Percentiles rank a stretch among this genome's conserved stretches.
These are phyloP conservation scores for Lactarius akahatsu DNA, from an alignment of 768 basidiomycete species.

Conservation along the genomic window DNA sequence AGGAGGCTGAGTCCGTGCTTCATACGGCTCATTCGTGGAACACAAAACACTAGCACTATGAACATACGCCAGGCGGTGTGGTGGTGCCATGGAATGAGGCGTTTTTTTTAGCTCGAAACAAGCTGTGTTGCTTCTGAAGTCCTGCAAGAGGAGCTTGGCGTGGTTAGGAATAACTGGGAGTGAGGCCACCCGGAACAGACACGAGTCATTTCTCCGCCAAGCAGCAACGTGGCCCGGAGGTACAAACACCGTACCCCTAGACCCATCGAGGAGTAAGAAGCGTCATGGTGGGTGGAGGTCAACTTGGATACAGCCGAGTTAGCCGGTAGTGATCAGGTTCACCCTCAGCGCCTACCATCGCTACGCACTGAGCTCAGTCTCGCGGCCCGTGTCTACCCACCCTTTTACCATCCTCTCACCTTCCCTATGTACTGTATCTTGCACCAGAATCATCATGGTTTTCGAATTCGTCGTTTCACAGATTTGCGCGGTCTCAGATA, in stretches of 20 bases:
- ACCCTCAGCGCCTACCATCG: not conserved
- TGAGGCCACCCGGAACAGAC: not conserved
- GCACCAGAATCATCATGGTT: not conserved
- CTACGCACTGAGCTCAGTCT: not conserved
- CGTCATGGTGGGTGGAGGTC: not conserved
- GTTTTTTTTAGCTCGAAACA: not conserved
- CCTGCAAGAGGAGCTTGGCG: not conserved
- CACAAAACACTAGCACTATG: not conserved
- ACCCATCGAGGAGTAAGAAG: not conserved
- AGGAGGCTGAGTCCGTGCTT: not conserved
- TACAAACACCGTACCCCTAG: not conserved
- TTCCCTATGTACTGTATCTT: not conserved
- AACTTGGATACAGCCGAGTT: conserved; percentile 1
- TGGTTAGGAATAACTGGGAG: not conserved
- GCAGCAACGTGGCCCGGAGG: not conserved
- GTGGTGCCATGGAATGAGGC: not conserved
- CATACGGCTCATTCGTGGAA: not conserved
- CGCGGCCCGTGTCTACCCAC: too few species aligned
- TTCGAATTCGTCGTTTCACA: not conserved
- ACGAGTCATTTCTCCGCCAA: not conserved
- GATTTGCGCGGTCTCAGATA: not conserved
- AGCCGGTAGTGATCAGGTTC: not conserved
- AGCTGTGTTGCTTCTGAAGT: not conserved
- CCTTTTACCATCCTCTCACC: not conserved
- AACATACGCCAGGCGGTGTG: not conserved